Percentiles rank a stretch among this genome's conserved stretches.
Conservation (phyloP, 805 yeast genomes). For the Candida hispaniensis region DNA sequence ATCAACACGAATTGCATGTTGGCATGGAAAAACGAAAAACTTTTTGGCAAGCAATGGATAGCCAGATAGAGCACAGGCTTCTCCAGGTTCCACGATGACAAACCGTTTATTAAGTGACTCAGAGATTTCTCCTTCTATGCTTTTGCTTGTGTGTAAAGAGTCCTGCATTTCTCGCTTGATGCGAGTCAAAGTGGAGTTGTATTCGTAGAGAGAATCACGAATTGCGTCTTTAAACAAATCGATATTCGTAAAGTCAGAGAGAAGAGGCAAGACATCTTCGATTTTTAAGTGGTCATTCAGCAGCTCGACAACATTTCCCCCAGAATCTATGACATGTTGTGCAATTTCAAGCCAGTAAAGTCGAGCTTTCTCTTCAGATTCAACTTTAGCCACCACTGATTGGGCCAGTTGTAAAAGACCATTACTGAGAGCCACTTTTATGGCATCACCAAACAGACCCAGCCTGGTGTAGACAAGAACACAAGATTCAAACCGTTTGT, state of each 20-base stretch:
- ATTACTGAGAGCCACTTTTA: slow-evolving; percentile 55
- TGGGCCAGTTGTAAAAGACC: slow-evolving; percentile 50
- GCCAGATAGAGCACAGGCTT: slow-evolving; percentile 65
- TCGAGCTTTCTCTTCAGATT: slow-evolving; percentile 51
- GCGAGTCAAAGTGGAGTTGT: slow-evolving; percentile 38
- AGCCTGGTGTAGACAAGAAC: slow-evolving; percentile 60
- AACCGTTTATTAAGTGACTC: slow-evolving; percentile 42
- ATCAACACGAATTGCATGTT: slow-evolving; percentile 80
- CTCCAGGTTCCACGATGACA: slow-evolving; percentile 70
- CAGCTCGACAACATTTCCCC: slow-evolving; percentile 28
- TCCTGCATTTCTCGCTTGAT: slow-evolving; percentile 70
- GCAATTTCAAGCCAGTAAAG: slow-evolving; percentile 72
- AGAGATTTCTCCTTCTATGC: no score
- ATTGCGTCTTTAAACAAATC: slow-evolving; percentile 78
- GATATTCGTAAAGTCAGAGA: slow-evolving; percentile 74
- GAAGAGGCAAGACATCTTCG: slow-evolving; percentile 71
- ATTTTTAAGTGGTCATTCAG: slow-evolving; percentile 38
- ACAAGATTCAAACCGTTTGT: slow-evolving; percentile 51
- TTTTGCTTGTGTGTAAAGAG: slow-evolving; percentile 55
- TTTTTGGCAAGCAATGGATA: slow-evolving; percentile 58
- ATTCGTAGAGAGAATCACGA: slow-evolving; percentile 63
- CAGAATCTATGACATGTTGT: slow-evolving; percentile 32
- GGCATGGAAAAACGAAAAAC: slow-evolving; percentile 79
- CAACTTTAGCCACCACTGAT: slow-evolving; percentile 35
- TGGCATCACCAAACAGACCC: slow-evolving; percentile 69